These are phyloP conservation scores for Keithomyces neogunnii DNA, from an alignment of 2,329 filamentous ascomycete species.

Conservation along the genomic window DNA sequence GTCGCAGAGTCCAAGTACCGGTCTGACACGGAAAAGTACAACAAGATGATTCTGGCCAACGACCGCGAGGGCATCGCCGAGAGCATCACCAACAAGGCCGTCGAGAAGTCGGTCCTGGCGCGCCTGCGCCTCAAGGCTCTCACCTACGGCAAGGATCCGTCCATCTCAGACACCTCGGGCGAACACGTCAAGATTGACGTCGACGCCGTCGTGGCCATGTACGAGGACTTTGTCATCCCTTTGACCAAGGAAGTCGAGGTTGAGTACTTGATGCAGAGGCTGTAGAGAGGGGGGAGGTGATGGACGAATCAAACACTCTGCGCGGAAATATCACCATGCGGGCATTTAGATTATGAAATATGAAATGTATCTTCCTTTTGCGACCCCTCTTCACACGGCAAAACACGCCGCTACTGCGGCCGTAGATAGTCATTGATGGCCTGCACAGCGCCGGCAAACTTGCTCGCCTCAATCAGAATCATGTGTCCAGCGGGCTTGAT, in stretches of 20 bases:
- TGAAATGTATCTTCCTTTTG: background rate
- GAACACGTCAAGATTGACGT: constrained; percentile 77
- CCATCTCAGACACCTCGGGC: constrained; percentile 43
- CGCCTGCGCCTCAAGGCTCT: constrained; percentile 78
- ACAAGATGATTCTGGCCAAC: constrained; percentile 68
- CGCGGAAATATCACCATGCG: background rate
- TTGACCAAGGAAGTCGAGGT: constrained; percentile 98
- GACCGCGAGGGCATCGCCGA: constrained; percentile 77
- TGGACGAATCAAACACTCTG: background rate
- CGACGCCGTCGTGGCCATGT: constrained; percentile 85
- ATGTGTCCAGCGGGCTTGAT: constrained; percentile 76
- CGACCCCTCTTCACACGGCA: no score
- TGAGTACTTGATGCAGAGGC: constrained; percentile 91
- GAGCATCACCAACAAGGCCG: constrained; percentile 81
- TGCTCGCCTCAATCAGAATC: constrained; percentile 75
- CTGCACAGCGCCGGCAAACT: constrained; percentile 68
- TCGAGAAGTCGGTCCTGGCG: constrained; percentile 88
- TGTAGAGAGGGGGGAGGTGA: constrained; percentile 38
- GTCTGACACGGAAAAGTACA: constrained; percentile 73
- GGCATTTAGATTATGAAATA: background rate
- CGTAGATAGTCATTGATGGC: constrained; percentile 67
- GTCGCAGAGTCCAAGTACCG: constrained; percentile 94
- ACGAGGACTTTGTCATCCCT: constrained; percentile 88
- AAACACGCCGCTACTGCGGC: constrained; percentile 22
- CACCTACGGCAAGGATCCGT: constrained; percentile 89